Percentiles rank a stretch among this genome's conserved stretches.
These are phyloP conservation scores for Populus simonii DNA, from an alignment of 345 rosid genomes.

Conservation along the genomic window DNA sequence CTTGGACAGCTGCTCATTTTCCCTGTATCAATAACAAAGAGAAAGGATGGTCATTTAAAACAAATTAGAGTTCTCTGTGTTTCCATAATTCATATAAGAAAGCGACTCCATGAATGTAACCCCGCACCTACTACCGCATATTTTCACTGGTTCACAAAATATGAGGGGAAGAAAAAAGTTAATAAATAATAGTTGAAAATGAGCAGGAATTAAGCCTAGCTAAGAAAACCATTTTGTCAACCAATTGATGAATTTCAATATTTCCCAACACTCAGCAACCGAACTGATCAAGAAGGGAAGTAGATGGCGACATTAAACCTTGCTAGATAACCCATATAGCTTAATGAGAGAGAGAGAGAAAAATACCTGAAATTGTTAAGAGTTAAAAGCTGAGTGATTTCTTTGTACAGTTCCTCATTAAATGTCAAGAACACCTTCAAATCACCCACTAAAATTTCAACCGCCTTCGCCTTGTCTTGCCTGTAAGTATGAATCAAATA, in stretches of 20 bases:
- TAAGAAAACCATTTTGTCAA: background rate
- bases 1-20: constrained; percentile 69
- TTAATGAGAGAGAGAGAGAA: background rate
- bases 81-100: constrained; percentile 7
- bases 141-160: background rate
- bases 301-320: background rate
- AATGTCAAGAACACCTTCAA: constrained; percentile 83
- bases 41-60: background rate
- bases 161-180: background rate
- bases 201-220: constrained; percentile 2
- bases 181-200: background rate
- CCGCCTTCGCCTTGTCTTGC: constrained; percentile 74
- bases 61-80: background rate
- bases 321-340: constrained; percentile 4
- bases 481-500: constrained; percentile 33
- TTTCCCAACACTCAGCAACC: background rate
- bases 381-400: constrained; percentile 84
- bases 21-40: constrained; percentile 36
- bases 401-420: constrained; percentile 84
- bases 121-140: background rate
- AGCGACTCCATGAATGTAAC: background rate
- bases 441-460: constrained; percentile 75
- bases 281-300: background rate
- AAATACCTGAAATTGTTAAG: constrained; percentile 76
- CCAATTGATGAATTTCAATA: background rate